Evolutionary conservation across 148 eudicot genomes (phyloP).

Genomic region (Chenopodium album): DNA sequence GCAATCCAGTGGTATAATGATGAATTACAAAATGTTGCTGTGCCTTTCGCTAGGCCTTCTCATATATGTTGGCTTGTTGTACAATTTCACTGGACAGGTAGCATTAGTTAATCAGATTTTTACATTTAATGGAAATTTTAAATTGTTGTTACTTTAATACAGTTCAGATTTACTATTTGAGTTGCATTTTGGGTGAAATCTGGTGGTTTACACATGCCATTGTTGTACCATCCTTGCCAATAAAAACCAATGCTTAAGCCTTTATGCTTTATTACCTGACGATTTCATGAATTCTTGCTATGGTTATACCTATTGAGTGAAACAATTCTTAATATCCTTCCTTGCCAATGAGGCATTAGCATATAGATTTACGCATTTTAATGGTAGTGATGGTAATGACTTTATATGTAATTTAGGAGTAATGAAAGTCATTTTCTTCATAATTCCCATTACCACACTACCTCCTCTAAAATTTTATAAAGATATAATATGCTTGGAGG

Average conservation of each 20-base stretch:
- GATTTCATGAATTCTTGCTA: not conserved
- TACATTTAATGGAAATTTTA: not conserved
- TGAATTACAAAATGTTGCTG: not conserved
- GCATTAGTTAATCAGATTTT: not conserved
- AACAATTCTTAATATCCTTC: not conserved
- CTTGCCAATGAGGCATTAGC: not conserved
- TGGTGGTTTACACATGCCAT: not conserved
- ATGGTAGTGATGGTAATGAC: too few relatives aligned
- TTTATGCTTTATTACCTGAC: not conserved
- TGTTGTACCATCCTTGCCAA: not conserved
- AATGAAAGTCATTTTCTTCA: too few relatives aligned
- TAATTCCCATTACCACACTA: not conserved
- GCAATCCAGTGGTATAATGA: slow-evolving; percentile 5
- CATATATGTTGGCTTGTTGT: slow-evolving; percentile 9
- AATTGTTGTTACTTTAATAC: not conserved
- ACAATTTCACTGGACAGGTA: slow-evolving; percentile 8
- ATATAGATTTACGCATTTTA: not conserved
- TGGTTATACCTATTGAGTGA: not conserved
- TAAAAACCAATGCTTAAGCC: not conserved
- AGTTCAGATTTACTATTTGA: not conserved
- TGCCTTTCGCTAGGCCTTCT: not conserved
- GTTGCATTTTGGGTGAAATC: not conserved
- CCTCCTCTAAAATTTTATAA: too few relatives aligned
- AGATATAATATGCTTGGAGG: not conserved
- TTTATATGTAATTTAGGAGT: not conserved